These are phyloP conservation scores for Mycena maculata DNA, from an alignment of 768 basidiomycete species.

Conservation along the genomic window DNA sequence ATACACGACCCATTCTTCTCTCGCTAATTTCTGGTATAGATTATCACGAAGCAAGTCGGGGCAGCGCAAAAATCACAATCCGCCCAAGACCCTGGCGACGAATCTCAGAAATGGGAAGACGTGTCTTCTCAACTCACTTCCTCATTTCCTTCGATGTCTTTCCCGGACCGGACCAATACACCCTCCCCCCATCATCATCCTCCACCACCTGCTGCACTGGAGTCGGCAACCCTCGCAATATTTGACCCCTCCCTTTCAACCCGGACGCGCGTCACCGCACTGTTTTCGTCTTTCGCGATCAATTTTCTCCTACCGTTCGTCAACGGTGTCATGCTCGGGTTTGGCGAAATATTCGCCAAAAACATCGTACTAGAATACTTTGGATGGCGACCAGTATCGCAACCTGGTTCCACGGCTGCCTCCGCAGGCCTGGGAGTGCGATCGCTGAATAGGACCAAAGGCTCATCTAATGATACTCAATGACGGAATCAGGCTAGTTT, in stretches of 20 bases:
- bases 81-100: slow-evolving; percentile 52
- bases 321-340: slow-evolving; percentile 97
- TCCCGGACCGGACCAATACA: slow-evolving; percentile 70
- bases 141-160: slow-evolving; percentile 86
- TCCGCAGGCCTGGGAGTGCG: slow-evolving; percentile 47
- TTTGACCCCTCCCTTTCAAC: slow-evolving; percentile 76
- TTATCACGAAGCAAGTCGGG: slow-evolving; percentile 31
- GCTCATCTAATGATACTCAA: slow-evolving; percentile 10
- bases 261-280: slow-evolving; percentile 74
- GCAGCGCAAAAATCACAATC: slow-evolving; percentile 43
- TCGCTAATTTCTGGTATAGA: slow-evolving; percentile 17
- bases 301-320: slow-evolving; percentile 90
- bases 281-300: slow-evolving; percentile 81
- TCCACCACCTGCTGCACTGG: slow-evolving; percentile 14
- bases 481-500: slow-evolving; percentile 7
- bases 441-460: slow-evolving; percentile 16
- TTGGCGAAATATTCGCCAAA: slow-evolving; percentile 93
- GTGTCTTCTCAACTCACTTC: slow-evolving; percentile 67
- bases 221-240: slow-evolving; percentile 73
- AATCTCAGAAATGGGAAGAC: slow-evolving; percentile 80
- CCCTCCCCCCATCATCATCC: slow-evolving; percentile 53
- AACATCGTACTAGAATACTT: slow-evolving; percentile 71
- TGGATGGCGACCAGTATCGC: slow-evolving; percentile 54
- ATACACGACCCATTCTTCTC: not conserved
- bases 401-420: slow-evolving; percentile 51